phyloP scores from a whole-genome alignment of 352 stramenopile species.

The Pythium scleroteichum region DNA sequence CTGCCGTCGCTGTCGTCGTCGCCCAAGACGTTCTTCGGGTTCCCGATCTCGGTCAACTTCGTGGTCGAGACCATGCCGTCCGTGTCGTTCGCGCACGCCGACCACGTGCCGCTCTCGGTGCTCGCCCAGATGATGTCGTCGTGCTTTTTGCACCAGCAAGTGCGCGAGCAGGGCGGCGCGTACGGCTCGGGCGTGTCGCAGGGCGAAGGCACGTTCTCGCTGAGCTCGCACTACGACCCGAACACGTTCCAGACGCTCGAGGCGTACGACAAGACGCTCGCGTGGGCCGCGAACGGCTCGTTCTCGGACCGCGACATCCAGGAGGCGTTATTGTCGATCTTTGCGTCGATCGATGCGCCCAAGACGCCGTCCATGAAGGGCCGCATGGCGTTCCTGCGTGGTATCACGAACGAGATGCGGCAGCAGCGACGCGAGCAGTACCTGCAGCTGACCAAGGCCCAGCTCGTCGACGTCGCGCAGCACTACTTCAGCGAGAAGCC shows the following conservation, averaged over 20 bases:
- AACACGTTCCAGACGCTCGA: constrained; percentile 81
- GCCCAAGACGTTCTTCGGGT: constrained; percentile 66
- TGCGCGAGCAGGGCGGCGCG: constrained; percentile 77
- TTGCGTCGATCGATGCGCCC: constrained; percentile 72
- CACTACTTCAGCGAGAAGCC: constrained; percentile 49
- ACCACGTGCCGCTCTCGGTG: constrained; percentile 77
- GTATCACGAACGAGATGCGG: constrained; percentile 85
- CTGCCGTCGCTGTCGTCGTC: constrained; percentile 31
- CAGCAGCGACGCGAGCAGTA: constrained; percentile 74
- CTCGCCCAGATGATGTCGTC: constrained; percentile 84
- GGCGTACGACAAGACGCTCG: constrained; percentile 58
- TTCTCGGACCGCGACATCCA: constrained; percentile 79
- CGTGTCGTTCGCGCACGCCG: constrained; percentile 67
- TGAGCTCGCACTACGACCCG: constrained; percentile 86
- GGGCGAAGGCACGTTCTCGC: constrained; percentile 75
- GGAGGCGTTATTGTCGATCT: constrained; percentile 80
- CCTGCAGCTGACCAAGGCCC: constrained; percentile 39
- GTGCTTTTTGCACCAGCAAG: constrained; percentile 80
- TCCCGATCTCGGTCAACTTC: constrained; percentile 83
- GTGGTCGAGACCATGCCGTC: constrained; percentile 75
- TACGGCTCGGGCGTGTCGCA: constrained; percentile 75
- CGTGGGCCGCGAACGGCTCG: constrained; percentile 47
- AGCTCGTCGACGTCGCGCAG: constrained; percentile 55
- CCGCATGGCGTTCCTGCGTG: constrained; percentile 73
- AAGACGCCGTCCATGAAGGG: constrained; percentile 76